A percentile compares a stretch with the other conserved stretches of the same genome.
Conservation (phyloP, 2,329 filamentous ascomycete genomes). For the Aspergillus calidoustus region DNA sequence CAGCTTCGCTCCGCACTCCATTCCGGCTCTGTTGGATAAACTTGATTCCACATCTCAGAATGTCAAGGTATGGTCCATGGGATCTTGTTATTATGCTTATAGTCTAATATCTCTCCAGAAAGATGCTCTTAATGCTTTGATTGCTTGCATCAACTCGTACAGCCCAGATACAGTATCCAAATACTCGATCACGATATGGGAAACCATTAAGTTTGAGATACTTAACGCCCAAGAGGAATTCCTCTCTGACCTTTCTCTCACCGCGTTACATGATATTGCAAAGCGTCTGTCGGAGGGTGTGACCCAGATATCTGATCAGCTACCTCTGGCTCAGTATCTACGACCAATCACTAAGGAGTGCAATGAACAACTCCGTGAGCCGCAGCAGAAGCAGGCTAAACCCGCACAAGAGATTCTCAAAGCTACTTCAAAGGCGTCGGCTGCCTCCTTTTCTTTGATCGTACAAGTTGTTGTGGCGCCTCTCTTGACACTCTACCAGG, state of each 20-base stretch:
- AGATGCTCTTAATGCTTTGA: slow-evolving; percentile 68
- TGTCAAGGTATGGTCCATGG: slow-evolving; percentile 58
- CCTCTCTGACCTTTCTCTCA: slow-evolving; percentile 63
- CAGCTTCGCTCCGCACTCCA: slow-evolving; percentile 68
- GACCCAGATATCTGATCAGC: slow-evolving; percentile 43
- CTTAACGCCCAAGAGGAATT: slow-evolving; percentile 70
- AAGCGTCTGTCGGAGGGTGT: slow-evolving; percentile 56
- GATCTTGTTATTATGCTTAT: background rate
- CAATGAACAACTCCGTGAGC: slow-evolving; percentile 69
- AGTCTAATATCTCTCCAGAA: slow-evolving; percentile 47
- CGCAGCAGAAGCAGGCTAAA: slow-evolving; percentile 70
- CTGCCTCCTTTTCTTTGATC: slow-evolving; percentile 59
- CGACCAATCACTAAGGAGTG: slow-evolving; percentile 68
- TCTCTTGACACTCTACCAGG: slow-evolving; percentile 64
- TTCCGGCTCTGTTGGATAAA: slow-evolving; percentile 70
- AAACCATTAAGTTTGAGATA: slow-evolving; percentile 71
- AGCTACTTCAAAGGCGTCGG: slow-evolving; percentile 60
- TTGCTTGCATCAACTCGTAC: slow-evolving; percentile 64
- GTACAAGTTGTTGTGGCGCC: slow-evolving; percentile 61
- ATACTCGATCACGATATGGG: slow-evolving; percentile 69
- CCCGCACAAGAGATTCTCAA: slow-evolving; percentile 65
- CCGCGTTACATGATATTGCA: slow-evolving; percentile 60
- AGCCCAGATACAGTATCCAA: slow-evolving; percentile 62
- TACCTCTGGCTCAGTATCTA: slow-evolving; percentile 58
- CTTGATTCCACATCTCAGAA: slow-evolving; percentile 71